Percentiles rank a stretch among this genome's conserved stretches.
Conservation (phyloP, 2,329 filamentous ascomycete genomes). For the Coniochaeta sp. region DNA sequence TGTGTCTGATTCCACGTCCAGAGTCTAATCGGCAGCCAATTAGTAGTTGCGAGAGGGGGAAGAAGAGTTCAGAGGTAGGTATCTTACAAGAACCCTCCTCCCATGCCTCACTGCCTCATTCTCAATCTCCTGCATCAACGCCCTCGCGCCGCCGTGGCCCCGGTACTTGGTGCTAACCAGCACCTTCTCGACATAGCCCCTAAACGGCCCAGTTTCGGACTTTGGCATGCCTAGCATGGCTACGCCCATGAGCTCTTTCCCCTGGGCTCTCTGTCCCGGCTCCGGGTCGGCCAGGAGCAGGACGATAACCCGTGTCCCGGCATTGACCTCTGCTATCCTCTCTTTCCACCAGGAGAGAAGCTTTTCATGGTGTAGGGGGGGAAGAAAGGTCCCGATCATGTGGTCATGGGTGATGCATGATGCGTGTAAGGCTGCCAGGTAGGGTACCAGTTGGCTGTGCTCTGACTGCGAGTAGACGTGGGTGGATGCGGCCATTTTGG, state of each 20-base stretch:
- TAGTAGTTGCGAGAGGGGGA: background rate
- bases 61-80: background rate
- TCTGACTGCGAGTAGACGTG: slow-evolving; percentile 34
- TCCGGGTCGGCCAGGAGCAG: slow-evolving; percentile 37
- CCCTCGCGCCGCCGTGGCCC: slow-evolving; percentile 41
- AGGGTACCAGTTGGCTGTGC: slow-evolving; percentile 46
- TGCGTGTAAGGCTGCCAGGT: slow-evolving; percentile 51
- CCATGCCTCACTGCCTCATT: slow-evolving; percentile 40
- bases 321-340: slow-evolving; percentile 37
- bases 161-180: slow-evolving; percentile 46
- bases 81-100: slow-evolving; percentile 45
- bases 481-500: slow-evolving; percentile 14
- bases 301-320: slow-evolving; percentile 42
- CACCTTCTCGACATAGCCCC: slow-evolving; percentile 50
- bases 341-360: slow-evolving; percentile 52
- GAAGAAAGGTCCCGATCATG: slow-evolving; percentile 51
- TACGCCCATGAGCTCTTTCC: slow-evolving; percentile 44
- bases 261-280: slow-evolving; percentile 26
- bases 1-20: slow-evolving; percentile 23
- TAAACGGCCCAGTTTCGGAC: slow-evolving; percentile 49
- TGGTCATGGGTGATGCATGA: slow-evolving; percentile 52
- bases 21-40: background rate
- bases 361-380: slow-evolving; percentile 49
- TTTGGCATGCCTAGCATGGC: slow-evolving; percentile 46
- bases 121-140: slow-evolving; percentile 48